Evolutionary conservation across 2,329 filamentous ascomycete genomes (phyloP), one percentile per base, ranked within the genome.

Genomic region (Neofusicoccum cordaticola): DNA sequence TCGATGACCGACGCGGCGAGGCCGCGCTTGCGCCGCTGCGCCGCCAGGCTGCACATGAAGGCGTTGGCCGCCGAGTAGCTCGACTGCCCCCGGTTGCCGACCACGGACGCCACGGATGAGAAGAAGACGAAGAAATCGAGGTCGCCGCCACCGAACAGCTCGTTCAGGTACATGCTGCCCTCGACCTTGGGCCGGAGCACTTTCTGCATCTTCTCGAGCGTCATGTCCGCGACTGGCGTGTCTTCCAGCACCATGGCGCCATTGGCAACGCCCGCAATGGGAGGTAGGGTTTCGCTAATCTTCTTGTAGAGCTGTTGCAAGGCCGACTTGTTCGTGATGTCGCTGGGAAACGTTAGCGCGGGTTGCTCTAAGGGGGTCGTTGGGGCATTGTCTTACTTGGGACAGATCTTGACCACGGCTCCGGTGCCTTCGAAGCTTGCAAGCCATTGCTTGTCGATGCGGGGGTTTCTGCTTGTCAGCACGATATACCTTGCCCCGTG

Each of bases 11-110:
- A 78, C 0, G 67, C 81, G 3, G 75, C 72, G 0, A 81, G 65
- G 0, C 81, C 81, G 3, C 77, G 73, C 1, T 67, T 68, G 0
- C 77, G 66, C 4, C 83, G 70, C 15, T 79, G 71, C 0, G 67
- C 53, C 0, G 75, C 78, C 0, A 85, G 68, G 1, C 68, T 68
- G 7, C 67, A 68, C 75, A 84, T 78, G 71, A 75, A 85, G 2
- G 67, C 66, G 48, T 73, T 74, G 0, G 71, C 70, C 0, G 69
- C 68, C 4, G 52, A 48, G 58, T 74, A 74, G 12, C 51, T 65
- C 3, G 67, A 42, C 50, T 74, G 72, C 1, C 71, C 70, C 0
- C 13, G 11, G 17, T 69, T 69, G 2, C 70, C 70, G 0, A 53
- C 15, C 0, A 71, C 37, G 4, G 27, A 27, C 2, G 68, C 48